phyloP scores from a whole-genome alignment of 148 eudicot species.

The Vaccinium darrowii region DNA sequence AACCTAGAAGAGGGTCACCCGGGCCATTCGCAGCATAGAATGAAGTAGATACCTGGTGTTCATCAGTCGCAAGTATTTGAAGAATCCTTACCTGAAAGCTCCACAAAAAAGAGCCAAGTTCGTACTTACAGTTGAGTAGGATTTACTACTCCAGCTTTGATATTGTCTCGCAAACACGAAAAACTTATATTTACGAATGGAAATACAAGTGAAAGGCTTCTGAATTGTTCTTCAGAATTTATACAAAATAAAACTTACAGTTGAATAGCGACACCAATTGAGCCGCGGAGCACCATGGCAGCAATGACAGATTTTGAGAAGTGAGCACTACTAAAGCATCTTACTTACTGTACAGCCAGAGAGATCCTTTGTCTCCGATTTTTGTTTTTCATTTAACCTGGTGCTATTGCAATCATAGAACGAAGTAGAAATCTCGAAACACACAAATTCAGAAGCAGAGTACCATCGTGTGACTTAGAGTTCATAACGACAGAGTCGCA shows the following conservation, averaged over 20 bases:
- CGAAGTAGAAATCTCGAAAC: neutral
- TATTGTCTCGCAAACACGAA: neutral
- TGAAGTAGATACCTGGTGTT: neutral
- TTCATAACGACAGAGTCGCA: neutral
- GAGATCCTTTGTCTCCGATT: neutral
- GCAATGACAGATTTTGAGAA: slow-evolving; percentile 31
- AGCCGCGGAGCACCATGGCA: slow-evolving; percentile 2
- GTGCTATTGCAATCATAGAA: neutral
- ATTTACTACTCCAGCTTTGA: neutral
- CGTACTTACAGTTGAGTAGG: no score
- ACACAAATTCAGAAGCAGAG: neutral
- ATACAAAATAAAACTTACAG: neutral
- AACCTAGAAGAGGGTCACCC: no score
- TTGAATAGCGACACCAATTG: neutral
- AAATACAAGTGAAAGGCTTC: neutral
- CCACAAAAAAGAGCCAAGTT: neutral
- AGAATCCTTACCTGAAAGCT: neutral
- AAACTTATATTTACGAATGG: neutral
- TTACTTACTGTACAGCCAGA: neutral
- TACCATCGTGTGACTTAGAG: neutral
- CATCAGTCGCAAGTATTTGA: neutral
- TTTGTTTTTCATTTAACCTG: neutral
- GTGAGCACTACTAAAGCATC: slow-evolving; percentile 29
- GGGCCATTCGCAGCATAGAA: neutral
- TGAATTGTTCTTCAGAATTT: neutral